phyloP scores from a whole-genome alignment of 2,329 filamentous ascomycete species.

The Dactylellina cionopaga region DNA sequence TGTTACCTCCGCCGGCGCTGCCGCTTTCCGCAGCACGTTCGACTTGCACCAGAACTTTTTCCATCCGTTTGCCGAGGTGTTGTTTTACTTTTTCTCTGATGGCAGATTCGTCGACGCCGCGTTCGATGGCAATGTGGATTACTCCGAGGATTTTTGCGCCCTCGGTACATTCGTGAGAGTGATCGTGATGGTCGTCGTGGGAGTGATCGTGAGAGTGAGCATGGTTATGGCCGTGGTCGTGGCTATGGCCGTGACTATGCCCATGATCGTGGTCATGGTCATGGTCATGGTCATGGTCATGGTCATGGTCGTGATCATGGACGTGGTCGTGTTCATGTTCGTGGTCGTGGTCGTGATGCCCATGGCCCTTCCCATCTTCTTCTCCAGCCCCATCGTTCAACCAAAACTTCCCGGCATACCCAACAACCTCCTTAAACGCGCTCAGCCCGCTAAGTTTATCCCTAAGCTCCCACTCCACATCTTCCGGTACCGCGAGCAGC shows the following conservation, averaged over 20 bases:
- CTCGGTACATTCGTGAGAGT: slow-evolving; percentile 14
- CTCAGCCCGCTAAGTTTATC: slow-evolving; percentile 85
- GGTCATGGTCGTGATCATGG: background rate
- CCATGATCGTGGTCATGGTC: slow-evolving; percentile 14
- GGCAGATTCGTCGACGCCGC: slow-evolving; percentile 23
- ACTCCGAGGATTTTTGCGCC: slow-evolving; percentile 26
- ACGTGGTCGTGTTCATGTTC: background rate
- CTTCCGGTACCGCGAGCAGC: slow-evolving; percentile 83
- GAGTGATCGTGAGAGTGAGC: slow-evolving; percentile 6
- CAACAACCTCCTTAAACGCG: slow-evolving; percentile 82
- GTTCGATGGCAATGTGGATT: slow-evolving; percentile 38
- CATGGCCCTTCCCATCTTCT: slow-evolving; percentile 40
- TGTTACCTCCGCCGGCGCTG: no score
- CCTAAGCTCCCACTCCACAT: slow-evolving; percentile 86
- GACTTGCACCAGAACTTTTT: slow-evolving; percentile 36
- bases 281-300: background rate
- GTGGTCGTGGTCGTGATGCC: background rate
- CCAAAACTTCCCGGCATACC: slow-evolving; percentile 93
- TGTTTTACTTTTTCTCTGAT: slow-evolving; percentile 32
- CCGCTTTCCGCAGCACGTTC: slow-evolving; percentile 21
- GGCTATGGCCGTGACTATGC: slow-evolving; percentile 20
- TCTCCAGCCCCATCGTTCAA: slow-evolving; percentile 68
- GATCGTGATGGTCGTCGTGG: background rate
- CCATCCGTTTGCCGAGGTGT: slow-evolving; percentile 40
- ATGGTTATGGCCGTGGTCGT: slow-evolving; percentile 14